phyloP scores from a whole-genome alignment of 2,329 filamentous ascomycete species.

The Trichoderma sp. region DNA sequence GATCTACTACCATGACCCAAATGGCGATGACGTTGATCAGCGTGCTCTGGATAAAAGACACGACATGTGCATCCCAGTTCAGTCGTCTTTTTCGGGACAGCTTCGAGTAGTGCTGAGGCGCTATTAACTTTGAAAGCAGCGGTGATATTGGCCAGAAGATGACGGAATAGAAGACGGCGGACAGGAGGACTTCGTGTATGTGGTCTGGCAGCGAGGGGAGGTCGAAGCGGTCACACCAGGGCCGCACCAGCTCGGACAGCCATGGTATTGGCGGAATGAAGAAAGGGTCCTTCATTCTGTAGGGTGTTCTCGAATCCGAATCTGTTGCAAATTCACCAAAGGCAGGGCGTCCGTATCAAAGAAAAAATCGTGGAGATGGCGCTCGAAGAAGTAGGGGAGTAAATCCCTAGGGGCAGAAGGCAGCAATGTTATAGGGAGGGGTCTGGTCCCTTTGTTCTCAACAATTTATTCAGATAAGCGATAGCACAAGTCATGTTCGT shows the following conservation, averaged over 20 bases:
- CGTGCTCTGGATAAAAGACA: slow-evolving; percentile 77
- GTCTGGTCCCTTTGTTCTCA: slow-evolving; percentile 2
- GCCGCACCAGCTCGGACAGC: slow-evolving; percentile 60
- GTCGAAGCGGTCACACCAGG: slow-evolving; percentile 63
- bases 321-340: not conserved
- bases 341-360: not conserved
- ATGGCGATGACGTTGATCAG: slow-evolving; percentile 75
- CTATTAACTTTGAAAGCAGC: slow-evolving; percentile 62
- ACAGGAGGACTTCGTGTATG: slow-evolving; percentile 73
- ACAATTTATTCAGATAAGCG: slow-evolving; percentile 18
- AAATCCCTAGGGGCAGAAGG: not conserved
- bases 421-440: slow-evolving; percentile 6
- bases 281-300: slow-evolving; percentile 73
- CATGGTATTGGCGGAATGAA: slow-evolving; percentile 64
- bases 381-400: not conserved
- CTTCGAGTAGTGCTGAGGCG: slow-evolving; percentile 67
- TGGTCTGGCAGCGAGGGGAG: slow-evolving; percentile 73
- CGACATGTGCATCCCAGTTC: slow-evolving; percentile 86
- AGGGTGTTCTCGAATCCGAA: not conserved
- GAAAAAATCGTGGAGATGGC: not conserved
- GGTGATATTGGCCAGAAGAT: slow-evolving; percentile 71
- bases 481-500: slow-evolving; percentile 11
- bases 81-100: slow-evolving; percentile 64
- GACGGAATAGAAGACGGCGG: slow-evolving; percentile 69
- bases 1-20: slow-evolving; percentile 71